These are phyloP conservation scores for Candida railenensis DNA, from an alignment of 805 yeast genomes.

Conservation along the genomic window DNA sequence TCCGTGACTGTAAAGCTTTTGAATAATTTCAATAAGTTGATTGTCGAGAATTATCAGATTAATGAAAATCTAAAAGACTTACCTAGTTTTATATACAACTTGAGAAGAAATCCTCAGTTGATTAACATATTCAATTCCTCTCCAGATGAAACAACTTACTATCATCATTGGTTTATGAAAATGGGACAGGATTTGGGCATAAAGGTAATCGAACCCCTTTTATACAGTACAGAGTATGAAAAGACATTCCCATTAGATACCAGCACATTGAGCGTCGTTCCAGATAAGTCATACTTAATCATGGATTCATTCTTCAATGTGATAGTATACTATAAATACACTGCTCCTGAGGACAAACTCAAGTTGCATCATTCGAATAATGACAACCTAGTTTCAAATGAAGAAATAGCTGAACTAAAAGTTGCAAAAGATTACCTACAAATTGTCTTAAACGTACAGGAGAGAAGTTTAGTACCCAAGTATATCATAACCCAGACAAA, in stretches of 20 bases:
- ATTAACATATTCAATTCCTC: slow-evolving; percentile 39
- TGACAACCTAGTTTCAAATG: slow-evolving; percentile 11
- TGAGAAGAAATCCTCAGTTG: slow-evolving; percentile 36
- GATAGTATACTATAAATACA: slow-evolving; percentile 20
- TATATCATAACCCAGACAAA: slow-evolving; percentile 30
- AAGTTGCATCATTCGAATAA: slow-evolving; percentile 29
- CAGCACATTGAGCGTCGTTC: slow-evolving; percentile 10
- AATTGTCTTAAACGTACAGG: slow-evolving; percentile 2
- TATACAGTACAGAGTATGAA: not conserved
- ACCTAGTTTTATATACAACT: slow-evolving; percentile 31
- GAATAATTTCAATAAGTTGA: slow-evolving; percentile 21
- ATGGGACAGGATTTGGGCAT: slow-evolving; percentile 16
- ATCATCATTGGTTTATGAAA: slow-evolving; percentile 31
- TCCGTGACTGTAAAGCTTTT: slow-evolving; percentile 23
- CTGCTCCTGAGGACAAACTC: slow-evolving; percentile 10
- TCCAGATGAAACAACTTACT: slow-evolving; percentile 46
- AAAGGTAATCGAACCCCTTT: slow-evolving; percentile 27
- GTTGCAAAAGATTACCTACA: slow-evolving; percentile 16
- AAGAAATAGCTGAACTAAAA: slow-evolving; percentile 6
- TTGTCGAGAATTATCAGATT: slow-evolving; percentile 10
- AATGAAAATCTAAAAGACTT: slow-evolving; percentile 25
- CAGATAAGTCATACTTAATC: slow-evolving; percentile 18
- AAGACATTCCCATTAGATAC: slow-evolving; percentile 17
- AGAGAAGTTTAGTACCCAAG: slow-evolving; percentile 18
- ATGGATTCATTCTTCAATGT: slow-evolving; percentile 29